Percentiles rank a stretch among this genome's conserved stretches.
Conservation (phyloP, 176 grass and related monocot genomes). For the Juncus effusus region DNA sequence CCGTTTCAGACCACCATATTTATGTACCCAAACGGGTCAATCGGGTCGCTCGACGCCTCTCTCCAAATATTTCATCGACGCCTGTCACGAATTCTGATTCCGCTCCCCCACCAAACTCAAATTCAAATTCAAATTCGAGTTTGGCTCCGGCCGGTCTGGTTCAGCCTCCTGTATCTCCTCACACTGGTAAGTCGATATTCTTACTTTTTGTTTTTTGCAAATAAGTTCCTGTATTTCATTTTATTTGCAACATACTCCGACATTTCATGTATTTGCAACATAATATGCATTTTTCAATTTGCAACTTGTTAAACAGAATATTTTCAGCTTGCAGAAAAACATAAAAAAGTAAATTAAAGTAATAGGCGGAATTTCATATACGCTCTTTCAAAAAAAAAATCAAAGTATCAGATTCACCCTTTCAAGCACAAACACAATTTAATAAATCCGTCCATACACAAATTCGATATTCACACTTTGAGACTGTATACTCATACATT, state of each 20-base stretch:
- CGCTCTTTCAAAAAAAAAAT: too few relatives aligned
- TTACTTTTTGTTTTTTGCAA: conserved; percentile 8
- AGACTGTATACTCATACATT: too few relatives aligned
- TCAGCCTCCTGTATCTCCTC: conserved; percentile 23
- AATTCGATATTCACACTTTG: too few relatives aligned
- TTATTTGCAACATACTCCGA: not conserved
- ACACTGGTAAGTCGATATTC: conserved; percentile 20
- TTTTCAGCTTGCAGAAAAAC: too few relatives aligned
- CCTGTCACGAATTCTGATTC: conserved; percentile 23
- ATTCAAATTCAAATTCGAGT: conserved; percentile 23
- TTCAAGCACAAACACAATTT: too few relatives aligned
- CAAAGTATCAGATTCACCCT: too few relatives aligned
- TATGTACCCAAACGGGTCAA: conserved; percentile 2
- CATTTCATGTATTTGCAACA: conserved; percentile 1
- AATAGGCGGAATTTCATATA: too few relatives aligned
- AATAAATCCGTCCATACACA: too few relatives aligned
- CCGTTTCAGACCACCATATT: conserved; percentile 18
- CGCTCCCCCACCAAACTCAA: conserved; percentile 12
- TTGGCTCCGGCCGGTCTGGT: conserved; percentile 24
- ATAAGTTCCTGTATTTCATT: not conserved
- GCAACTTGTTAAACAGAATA: too few relatives aligned
- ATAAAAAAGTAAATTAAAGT: too few relatives aligned
- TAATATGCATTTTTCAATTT: too few relatives aligned
- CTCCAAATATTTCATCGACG: conserved; percentile 11
- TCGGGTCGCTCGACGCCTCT: conserved; percentile 3